Base-by-base conservation (phyloP, 2,329 filamentous ascomycete genomes). In the Chrysosporium keratinophilum region DNA sequence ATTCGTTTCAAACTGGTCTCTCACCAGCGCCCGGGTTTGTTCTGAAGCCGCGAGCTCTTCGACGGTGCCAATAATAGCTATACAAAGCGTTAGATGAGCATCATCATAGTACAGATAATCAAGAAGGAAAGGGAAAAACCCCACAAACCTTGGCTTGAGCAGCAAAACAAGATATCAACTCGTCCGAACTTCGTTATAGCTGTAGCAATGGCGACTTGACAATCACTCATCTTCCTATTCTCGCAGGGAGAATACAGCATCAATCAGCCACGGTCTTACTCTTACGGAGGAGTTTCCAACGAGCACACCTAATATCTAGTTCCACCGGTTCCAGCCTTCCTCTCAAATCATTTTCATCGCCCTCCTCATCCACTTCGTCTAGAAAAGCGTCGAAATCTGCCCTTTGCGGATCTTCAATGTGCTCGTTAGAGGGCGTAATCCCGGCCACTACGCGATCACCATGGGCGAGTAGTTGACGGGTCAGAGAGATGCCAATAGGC, bases 1-100 rank as follows among this genome's bases (percentile, higher is more conserved):
- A 63, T 95, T 88, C 58, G 83, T 83, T 69, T 97, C 91, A 67
- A 97, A 96, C 67, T 96, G 91, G 64, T 95, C 87, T 57, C 87
- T 82, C 35, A 94, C 84, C 15, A 96, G 78, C 55, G 84, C 88
- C 61, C 84, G 79, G 1, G 88, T 89, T 42, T 82, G 79, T 3
- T 78, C 77, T 20, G 78, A 84, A 31, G 87, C 85, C 0, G 84
- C 83, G 23, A 96, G 76, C 69, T 98, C 93, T 70, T 97, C 93
- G 6, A 97, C 85, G 0, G 88, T 87, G 40, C 91, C 93, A 34
- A 97, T 82, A 33, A 96, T 81, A 58, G 88, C 87, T 89, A 56
- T 40, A 3, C 9, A 53, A 28, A 19, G 50, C 28, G 37, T 7
- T 34, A 58, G 60, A 52, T 63, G 57, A 51, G 49, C 44, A 51